Percentiles rank a stretch among this genome's conserved stretches.
Evolutionary conservation across 352 stramenopile genomes (phyloP).

Genomic region (Phytophthora aleatoria): DNA sequence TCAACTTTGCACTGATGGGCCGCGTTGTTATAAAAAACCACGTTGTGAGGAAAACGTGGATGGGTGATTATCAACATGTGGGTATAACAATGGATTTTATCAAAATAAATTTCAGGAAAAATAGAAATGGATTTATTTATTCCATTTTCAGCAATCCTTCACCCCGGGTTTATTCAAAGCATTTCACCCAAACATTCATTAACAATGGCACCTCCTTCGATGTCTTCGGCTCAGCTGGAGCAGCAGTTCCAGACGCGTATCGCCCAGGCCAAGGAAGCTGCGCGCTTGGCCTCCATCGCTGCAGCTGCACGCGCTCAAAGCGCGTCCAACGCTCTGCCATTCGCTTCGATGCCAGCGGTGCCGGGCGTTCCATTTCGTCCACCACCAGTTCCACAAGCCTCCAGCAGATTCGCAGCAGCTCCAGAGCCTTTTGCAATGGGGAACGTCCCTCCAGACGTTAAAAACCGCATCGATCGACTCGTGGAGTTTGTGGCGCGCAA

Average conservation of each 20-base stretch:
- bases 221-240: constrained; percentile 32
- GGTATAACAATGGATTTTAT: too few species aligned
- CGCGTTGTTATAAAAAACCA: too few species aligned
- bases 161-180: too few species aligned
- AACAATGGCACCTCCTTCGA: background rate
- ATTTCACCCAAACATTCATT: too few species aligned
- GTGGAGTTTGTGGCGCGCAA: constrained; percentile 69
- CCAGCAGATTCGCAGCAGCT: constrained; percentile 7
- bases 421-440: constrained; percentile 7
- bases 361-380: constrained; percentile 19
- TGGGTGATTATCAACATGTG: too few species aligned
- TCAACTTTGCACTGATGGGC: too few species aligned
- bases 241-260: constrained; percentile 62
- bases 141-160: too few species aligned
- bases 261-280: constrained; percentile 56
- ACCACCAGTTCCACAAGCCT: constrained; percentile 8
- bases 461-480: constrained; percentile 59
- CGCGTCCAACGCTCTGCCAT: constrained; percentile 5
- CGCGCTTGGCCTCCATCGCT: constrained; percentile 55
- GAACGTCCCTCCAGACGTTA: constrained; percentile 41
- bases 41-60: too few species aligned
- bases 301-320: constrained; percentile 28
- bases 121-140: too few species aligned
- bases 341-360: constrained; percentile 6
- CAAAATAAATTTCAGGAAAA: too few species aligned